phyloP scores from a whole-genome alignment of 768 basidiomycete species.

The Lentinula detonsa region DNA sequence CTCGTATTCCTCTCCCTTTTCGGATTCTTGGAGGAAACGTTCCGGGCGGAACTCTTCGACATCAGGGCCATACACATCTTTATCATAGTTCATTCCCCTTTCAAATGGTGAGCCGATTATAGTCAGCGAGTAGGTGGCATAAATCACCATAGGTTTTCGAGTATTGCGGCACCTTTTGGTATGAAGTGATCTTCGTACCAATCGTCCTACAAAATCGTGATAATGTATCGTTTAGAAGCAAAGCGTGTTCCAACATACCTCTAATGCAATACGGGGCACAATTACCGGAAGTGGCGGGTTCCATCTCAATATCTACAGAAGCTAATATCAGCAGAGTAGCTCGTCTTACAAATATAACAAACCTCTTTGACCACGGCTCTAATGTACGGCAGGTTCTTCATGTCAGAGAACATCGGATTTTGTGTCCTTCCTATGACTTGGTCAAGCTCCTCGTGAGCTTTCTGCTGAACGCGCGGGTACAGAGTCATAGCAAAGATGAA shows the following conservation, averaged over 20 bases:
- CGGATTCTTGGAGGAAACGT: conserved; percentile 12
- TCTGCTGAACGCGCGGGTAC: conserved; percentile 14
- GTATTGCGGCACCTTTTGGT: conserved; percentile 16
- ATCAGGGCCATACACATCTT: conserved; percentile 15
- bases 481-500: conserved; percentile 15
- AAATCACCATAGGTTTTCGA: neutral
- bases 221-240: neutral
- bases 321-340: conserved; percentile 16
- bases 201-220: conserved; percentile 11
- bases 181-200: conserved; percentile 20
- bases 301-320: conserved; percentile 1
- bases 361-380: conserved; percentile 11
- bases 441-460: conserved; percentile 20
- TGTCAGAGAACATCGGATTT: conserved; percentile 16
- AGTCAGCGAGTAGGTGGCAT: neutral
- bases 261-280: conserved; percentile 17
- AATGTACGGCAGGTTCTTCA: conserved; percentile 13
- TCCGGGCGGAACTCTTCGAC: conserved; percentile 13
- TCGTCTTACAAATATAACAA: conserved; percentile 3
- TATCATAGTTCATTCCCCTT: conserved; percentile 14
- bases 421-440: conserved; percentile 14
- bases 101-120: neutral
- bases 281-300: conserved; percentile 9
- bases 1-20: conserved; percentile 9
- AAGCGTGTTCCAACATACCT: conserved; percentile 4